Evolutionary conservation across 1,139 yeast species (phyloP).

Genomic region (Protomyces lactucae-debilis): DNA sequence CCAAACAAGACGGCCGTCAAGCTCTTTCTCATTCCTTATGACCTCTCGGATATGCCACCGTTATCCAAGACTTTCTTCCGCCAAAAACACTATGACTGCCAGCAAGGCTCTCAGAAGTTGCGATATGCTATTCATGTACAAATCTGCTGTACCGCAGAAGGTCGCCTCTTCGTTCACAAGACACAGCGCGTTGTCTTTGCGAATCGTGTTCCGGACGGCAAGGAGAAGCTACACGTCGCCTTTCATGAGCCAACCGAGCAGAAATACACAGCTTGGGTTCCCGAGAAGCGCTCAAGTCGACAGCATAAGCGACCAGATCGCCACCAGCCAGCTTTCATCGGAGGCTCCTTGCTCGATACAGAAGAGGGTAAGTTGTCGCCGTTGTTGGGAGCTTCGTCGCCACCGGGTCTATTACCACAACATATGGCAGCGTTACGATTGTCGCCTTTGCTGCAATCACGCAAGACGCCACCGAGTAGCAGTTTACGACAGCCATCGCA

Average conservation of each 20-base stretch:
- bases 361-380: neutral
- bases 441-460: neutral
- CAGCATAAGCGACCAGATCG: conserved; percentile 18
- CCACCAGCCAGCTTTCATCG: conserved; percentile 17
- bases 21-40: conserved; percentile 43
- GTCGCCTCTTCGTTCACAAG: conserved; percentile 41
- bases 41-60: conserved; percentile 38
- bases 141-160: conserved; percentile 38
- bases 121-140: conserved; percentile 40
- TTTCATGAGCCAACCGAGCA: conserved; percentile 11
- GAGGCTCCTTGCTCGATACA: conserved; percentile 18
- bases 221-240: conserved; percentile 17
- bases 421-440: neutral
- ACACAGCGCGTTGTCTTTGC: conserved; percentile 42
- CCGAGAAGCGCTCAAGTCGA: conserved; percentile 8
- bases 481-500: neutral
- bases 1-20: conserved; percentile 43
- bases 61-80: conserved; percentile 40
- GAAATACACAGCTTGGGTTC: conserved; percentile 24
- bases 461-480: neutral
- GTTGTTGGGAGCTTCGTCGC: neutral
- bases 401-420: neutral
- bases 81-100: conserved; percentile 36
- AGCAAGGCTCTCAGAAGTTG: conserved; percentile 27
- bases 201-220: conserved; percentile 35